These are phyloP conservation scores for Colletotrichum magnum DNA, from an alignment of 2,329 filamentous ascomycete genomes.

Conservation along the genomic window DNA sequence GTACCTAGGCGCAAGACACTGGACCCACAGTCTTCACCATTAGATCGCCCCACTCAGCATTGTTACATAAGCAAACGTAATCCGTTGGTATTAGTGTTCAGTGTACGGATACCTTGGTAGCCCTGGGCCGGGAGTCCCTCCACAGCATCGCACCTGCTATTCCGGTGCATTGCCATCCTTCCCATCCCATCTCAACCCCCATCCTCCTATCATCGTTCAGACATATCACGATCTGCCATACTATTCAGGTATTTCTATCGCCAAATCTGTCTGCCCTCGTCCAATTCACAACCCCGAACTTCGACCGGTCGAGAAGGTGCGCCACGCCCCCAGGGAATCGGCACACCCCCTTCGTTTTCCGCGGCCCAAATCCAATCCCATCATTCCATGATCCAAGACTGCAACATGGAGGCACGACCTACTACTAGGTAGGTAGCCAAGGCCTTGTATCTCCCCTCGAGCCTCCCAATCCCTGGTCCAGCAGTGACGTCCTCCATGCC, in stretches of 20 bases:
- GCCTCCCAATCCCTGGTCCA: conserved; percentile 11
- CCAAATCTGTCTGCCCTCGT: neutral
- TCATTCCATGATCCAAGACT: conserved; percentile 2
- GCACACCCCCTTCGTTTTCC: conserved; percentile 22
- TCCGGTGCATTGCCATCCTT: neutral
- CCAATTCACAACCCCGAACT: conserved; percentile 27
- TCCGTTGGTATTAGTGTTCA: no score
- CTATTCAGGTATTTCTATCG: neutral
- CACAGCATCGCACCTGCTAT: conserved; percentile 14
- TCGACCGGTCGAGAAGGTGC: conserved; percentile 28
- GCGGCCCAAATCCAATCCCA: neutral
- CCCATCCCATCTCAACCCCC: neutral
- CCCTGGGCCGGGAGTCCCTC: no score
- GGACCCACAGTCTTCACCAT: conserved; percentile 5
- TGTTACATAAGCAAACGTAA: neutral
- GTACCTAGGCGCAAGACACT: no score
- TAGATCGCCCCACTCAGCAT: neutral
- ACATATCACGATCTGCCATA: conserved; percentile 28
- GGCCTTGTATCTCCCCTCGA: neutral
- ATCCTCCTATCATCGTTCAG: conserved; percentile 30
- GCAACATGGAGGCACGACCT: neutral
- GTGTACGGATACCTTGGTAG: no score
- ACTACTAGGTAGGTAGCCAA: neutral
- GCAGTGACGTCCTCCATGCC: conserved; percentile 9
- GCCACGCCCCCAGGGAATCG: conserved; percentile 16